Percentiles rank a stretch among this genome's conserved stretches.
phyloP scores from a whole-genome alignment of 1,139 yeast genomes.

The Casaregolazyma lundiana region DNA sequence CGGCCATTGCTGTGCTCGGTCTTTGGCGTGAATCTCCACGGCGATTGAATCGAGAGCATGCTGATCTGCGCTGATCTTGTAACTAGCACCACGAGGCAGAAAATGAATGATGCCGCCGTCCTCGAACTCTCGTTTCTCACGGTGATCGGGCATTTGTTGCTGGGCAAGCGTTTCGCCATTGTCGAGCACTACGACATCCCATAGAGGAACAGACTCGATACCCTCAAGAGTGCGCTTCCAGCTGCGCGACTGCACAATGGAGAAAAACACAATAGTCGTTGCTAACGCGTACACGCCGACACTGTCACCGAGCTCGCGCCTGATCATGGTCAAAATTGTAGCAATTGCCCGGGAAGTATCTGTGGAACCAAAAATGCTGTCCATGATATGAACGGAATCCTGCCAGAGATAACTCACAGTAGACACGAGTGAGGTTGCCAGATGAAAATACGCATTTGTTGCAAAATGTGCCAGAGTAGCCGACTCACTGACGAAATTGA shows the following conservation, averaged over 20 bases:
- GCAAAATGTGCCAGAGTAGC: constrained; percentile 30
- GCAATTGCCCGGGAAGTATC: constrained; percentile 33
- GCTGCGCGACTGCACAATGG: constrained; percentile 30
- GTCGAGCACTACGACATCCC: constrained; percentile 35
- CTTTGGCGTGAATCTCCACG: constrained; percentile 20
- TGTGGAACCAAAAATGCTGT: constrained; percentile 33
- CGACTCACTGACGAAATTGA: constrained; percentile 24
- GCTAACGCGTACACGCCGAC: constrained; percentile 29
- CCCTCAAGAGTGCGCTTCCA: constrained; percentile 27
- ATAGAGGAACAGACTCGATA: constrained; percentile 27
- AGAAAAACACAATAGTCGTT: constrained; percentile 30
- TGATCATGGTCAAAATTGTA: constrained; percentile 27
- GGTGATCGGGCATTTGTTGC: constrained; percentile 26
- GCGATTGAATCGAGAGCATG: constrained; percentile 21
- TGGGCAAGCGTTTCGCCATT: constrained; percentile 31
- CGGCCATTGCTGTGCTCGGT: constrained; percentile 13
- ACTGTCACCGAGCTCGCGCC: constrained; percentile 29
- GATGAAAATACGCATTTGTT: constrained; percentile 31
- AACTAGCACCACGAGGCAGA: constrained; percentile 28
- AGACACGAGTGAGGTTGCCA: constrained; percentile 26
- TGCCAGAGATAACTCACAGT: constrained; percentile 28
- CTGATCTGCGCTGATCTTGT: constrained; percentile 25
- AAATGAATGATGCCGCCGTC: constrained; percentile 25
- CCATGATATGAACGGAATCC: constrained; percentile 31
- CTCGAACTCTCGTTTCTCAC: constrained; percentile 20